Base-by-base conservation (phyloP, 192 early-diverging fungal species). In the Rhizophagus clarus region DNA sequence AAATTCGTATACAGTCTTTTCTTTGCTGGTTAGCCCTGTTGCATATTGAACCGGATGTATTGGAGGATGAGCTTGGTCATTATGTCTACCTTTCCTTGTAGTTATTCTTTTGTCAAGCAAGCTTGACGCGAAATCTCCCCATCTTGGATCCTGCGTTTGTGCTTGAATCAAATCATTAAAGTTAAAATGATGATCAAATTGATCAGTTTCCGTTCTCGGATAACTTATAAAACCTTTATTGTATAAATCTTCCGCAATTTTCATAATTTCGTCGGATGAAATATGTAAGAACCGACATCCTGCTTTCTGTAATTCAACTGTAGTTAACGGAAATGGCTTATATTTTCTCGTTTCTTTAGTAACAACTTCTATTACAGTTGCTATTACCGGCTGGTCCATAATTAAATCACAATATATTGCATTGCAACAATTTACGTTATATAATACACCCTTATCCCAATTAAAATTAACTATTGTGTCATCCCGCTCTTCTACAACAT, bases 61-160 rank as follows among this genome's bases (percentile, higher is more conserved):
- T 12, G 98, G 98, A 24, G 97, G 98, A 92, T 99, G 98, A 1
- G 98, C 97, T 80, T 97, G 91, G 82, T 99, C 98, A 81, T 98
- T 96, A 79, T 95, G 90, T 32, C 89, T 88, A 4, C 98, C 98
- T 47, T 84, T 88, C 61, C 96, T 89, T 14, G 98, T 97, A 56
- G 83, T 82, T 66, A 79, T 71, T 81, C 96, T 97, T 34, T 85
- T 89, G 11, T 92, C 94, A 66, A 88, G 79, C 0, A 89, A 81
- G 8, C 83, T 20, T 81, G 79, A 79, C 12, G 91, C 90, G 71
- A 82, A 87, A 6, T 62, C 31, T 2, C 83, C 85, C 85, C 85
- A 85, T 47, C 82, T 20, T 67, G 60, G 29, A 78, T 83, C 84
- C 91, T 87, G 17, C 69, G 45, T 6, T 81, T 82, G 95, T 56